Evolutionary conservation across 2,329 filamentous ascomycete species (phyloP), one percentile per base, ranked within the genome.

Genomic region (Fusarium cyanostomum): DNA sequence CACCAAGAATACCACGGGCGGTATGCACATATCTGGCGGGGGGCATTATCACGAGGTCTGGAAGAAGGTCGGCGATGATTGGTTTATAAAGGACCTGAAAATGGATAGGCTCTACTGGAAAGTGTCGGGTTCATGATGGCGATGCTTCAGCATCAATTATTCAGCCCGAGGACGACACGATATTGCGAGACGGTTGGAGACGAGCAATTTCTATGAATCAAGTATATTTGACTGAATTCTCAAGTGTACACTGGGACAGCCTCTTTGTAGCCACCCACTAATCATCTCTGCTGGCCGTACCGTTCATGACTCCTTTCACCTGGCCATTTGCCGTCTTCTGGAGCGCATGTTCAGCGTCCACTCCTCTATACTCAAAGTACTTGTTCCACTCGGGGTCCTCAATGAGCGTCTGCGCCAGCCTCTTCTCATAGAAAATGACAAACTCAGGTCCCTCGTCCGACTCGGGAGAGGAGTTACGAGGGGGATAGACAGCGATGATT

Each of bases 351-450:
- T 61, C 60, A 1, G 60, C 60, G 42, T 77, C 75, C 16, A 79
- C 60, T 0, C 76, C 78, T 27, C 77, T 62, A 39, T 72, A 79
- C 53, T 78, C 76, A 54, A 79, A 79, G 16, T 73, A 79, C 49
- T 67, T 49, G 27, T 58, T 74, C 75, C 74, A 77, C 51, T 78
- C 71, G 4, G 50, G 30, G 51, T 80, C 76, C 4, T 74, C 55
- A 3, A 78, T 64, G n/a, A 80, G 43, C 4, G 48, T 55, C 21
- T 71, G 34, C 1, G 69, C 67, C 6, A 78, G 41, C 3, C 71
- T 68, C 61, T 72, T 76, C 67, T 80, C 77, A 24, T 75, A 75
- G 0, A 68, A 63, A 13, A 79, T 68, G 1, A 69, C 60, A 50
- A 79, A 71, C 65, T 77, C 75, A 1, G 62, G 68, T 0, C 77